Evolutionary conservation across 108 stramenopile genomes (phyloP), one percentile per base, ranked within the genome.

Genomic region (Stephanodiscus minutulus): DNA sequence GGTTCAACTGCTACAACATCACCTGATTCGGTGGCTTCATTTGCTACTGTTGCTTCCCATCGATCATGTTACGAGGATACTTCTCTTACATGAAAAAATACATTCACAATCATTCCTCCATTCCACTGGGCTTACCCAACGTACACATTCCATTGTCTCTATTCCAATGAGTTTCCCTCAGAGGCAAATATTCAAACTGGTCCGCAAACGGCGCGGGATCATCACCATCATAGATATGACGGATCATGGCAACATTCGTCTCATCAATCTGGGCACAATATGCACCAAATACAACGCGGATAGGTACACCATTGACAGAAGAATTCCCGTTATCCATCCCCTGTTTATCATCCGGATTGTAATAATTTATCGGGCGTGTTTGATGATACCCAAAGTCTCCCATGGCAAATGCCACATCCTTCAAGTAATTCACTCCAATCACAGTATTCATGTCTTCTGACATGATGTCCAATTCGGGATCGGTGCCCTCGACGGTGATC

Each of bases 221-320:
- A 28, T 84, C 83, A 12, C 76, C 83, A 60, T 82, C 80, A 56
- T 84, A 84, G 12, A 84, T 53, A 57, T 84, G 76, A 39, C 67
- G 44, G 8, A 78, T 24, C 81, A 84, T 82, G 5, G 77, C 67
- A 20, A 73, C 37, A 59, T 84, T 84, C 20, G 76, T 59, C 64
- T 84, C 76, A 20, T 84, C 83, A 47, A 84, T 69, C 56, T 84
- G 83, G 22, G 72, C 61, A 56, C 83, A 84, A 37, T 82, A 84
- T 20, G 72, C 70, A 10, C 81, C 76, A 61, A 78, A 73, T 3
- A 78, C 80, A 44, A 84, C 76, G 35, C 83, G 80, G 37, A 84
- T 76, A 17, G 72, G 73, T 25, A 66, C 25, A 11, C 54, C 70
- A 3, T 54, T 36, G 50, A 18, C 50, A 1, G 64, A 62, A 33